Percentiles rank a stretch among this genome's conserved stretches.
Conservation (phyloP, 805 yeast genomes). For the Priceomyces castillae region DNA sequence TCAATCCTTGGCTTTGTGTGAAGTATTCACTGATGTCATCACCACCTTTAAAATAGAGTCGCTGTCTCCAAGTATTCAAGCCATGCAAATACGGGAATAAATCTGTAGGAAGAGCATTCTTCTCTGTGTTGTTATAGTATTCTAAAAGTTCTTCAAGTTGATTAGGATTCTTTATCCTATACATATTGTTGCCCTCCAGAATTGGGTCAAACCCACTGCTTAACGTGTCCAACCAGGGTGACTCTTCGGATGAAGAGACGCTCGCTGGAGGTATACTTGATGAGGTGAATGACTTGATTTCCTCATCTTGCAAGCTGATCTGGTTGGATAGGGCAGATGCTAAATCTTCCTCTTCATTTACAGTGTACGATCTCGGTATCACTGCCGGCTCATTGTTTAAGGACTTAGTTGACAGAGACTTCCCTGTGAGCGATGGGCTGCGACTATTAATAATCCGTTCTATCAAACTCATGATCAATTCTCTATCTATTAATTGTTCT, state of each 20-base stretch:
- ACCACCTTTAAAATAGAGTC: constrained; percentile 24
- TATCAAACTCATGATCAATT: not conserved
- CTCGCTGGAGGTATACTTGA: not conserved
- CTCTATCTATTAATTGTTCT: too few species aligned
- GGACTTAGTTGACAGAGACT: constrained; percentile 2
- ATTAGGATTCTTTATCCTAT: constrained; percentile 6
- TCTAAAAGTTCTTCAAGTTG: constrained; percentile 17
- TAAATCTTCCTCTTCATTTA: not conserved
- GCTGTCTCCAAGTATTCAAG: constrained; percentile 22
- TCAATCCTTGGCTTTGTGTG: not conserved
- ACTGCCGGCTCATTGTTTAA: constrained; percentile 4
- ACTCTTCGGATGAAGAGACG: not conserved
- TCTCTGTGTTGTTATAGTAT: constrained; percentile 14
- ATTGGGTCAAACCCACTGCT: not conserved
- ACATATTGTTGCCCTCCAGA: constrained; percentile 6
- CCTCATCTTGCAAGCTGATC: not conserved
- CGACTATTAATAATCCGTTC: constrained; percentile 1
- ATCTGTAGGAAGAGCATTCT: constrained; percentile 12
- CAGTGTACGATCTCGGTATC: constrained; percentile 4
- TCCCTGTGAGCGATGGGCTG: not conserved
- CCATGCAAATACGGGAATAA: constrained; percentile 39
- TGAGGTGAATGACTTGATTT: not conserved
- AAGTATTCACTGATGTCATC: not conserved
- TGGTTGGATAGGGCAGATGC: not conserved
- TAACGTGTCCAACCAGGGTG: constrained; percentile 4